Evolutionary conservation across 495 filamentous ascomycete species (phyloP), one percentile per base, ranked within the genome.

Genomic region (Aspergillus biplanus): DNA sequence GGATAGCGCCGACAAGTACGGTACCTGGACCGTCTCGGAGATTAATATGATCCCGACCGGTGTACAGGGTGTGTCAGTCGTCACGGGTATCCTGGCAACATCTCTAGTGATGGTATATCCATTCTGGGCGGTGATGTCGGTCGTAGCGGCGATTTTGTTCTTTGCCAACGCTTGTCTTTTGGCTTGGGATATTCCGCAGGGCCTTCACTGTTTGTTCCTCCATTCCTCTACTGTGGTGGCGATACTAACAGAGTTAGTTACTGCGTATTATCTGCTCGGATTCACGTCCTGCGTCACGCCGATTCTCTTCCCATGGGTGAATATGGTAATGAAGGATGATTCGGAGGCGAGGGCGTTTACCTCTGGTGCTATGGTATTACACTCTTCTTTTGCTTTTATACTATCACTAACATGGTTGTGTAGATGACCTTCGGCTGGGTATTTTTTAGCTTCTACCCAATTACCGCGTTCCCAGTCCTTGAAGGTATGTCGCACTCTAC

Each of bases 41-140:
- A 67, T 69, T 50, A 69, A 69, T 21, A 61, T 61, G 54, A 67
- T 66, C 48, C 67, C 67, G 27, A 69, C 67, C 11, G 67, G 67
- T 46, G 64, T 67, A 6, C 65, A 69, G 33, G 64, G 56, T 7
- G 64, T 69, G 2, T 62, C 64, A 11, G 49, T 67, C 31, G 35
- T 69, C 31, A 56, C 56, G 0, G 64, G 65, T 18, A 61, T 69
- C 33, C 54, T 65, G 33, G 65, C 60, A 3, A 67, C 67, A 0
- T 66, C 64, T 6, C 56, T 69, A 15, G 54, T 66, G 37, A 67
- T 66, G 58, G 67, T 67, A 33, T 69, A 66, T 44, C 61, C 67
- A 31, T 54, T 67, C 54, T 69, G 67, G 67, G 59, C 65, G 16
- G 63, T 62, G 34, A 64, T 69, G 34, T 64, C 56, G 7, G 58